Evolutionary conservation across 306 rosid genomes (phyloP).

Genomic region (Fragaria ananassa): DNA sequence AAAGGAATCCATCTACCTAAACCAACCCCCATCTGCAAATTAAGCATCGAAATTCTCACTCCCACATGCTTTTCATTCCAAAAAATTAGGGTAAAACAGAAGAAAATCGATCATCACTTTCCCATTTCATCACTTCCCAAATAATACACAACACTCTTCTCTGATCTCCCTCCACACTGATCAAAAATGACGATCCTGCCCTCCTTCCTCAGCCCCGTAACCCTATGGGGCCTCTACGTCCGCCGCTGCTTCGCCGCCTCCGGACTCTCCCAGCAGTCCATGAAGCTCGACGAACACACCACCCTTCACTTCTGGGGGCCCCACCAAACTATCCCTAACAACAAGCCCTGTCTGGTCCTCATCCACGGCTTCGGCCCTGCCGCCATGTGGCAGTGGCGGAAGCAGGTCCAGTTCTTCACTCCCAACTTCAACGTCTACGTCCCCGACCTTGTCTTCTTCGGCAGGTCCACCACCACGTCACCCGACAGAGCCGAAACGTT

Average conservation of each 20-base stretch:
- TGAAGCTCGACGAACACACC: constrained; percentile 50
- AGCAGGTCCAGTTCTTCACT: constrained; percentile 61
- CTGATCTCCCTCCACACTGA: neutral
- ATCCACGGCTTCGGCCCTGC: constrained; percentile 87
- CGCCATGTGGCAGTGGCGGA: constrained; percentile 86
- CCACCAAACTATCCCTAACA: neutral
- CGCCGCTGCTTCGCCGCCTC: constrained; percentile 65
- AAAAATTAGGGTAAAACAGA: neutral
- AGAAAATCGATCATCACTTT: neutral
- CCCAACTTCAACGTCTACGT: constrained; percentile 63
- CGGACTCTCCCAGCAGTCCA: constrained; percentile 50
- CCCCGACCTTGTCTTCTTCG: constrained; percentile 82
- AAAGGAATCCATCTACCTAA: neutral
- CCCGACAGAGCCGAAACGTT: constrained; percentile 53
- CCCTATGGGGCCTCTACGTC: constrained; percentile 50
- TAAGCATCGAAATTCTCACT: neutral
- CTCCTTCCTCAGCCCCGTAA: constrained; percentile 50
- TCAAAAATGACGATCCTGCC: constrained; percentile 42
- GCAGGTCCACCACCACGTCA: constrained; percentile 57
- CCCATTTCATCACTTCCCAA: neutral
- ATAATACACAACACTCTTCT: neutral
- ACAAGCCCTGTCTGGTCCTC: constrained; percentile 43
- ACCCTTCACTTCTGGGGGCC: constrained; percentile 77
- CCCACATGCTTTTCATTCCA: neutral
- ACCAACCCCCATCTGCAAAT: constrained; percentile 10